A percentile compares a stretch with the other conserved stretches of the same genome.
phyloP scores from a whole-genome alignment of 1,139 yeast genomes.

The Candida tetrigidarum region DNA sequence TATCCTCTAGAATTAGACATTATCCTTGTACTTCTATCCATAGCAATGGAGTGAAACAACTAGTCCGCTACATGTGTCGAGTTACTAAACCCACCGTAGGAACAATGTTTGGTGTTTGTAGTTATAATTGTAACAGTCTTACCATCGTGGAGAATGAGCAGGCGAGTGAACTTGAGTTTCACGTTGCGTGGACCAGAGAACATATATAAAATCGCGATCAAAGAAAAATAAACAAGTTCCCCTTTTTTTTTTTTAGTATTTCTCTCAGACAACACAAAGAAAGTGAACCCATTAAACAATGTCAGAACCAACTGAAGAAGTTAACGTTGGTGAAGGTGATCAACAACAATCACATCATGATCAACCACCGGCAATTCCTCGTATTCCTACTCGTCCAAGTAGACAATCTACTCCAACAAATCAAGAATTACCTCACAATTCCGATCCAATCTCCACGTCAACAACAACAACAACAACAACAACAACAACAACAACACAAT shows the following conservation, averaged over 20 bases:
- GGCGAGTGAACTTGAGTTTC: background rate
- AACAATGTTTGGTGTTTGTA: too few species aligned
- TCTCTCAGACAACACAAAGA: background rate
- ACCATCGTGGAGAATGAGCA: too few species aligned
- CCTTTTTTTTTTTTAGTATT: background rate
- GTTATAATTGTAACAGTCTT: too few species aligned
- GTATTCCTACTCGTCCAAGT: slow-evolving; percentile 8
- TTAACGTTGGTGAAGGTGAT: background rate
- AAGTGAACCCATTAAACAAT: background rate
- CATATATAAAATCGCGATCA: background rate
- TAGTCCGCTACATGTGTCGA: too few species aligned
- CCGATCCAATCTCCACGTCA: too few species aligned
- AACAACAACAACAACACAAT: background rate
- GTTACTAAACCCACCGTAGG: too few species aligned
- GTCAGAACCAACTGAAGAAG: background rate
- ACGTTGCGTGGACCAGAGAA: background rate
- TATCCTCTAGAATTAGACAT: too few species aligned
- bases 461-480: background rate
- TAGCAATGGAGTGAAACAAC: too few species aligned
- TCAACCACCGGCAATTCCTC: slow-evolving; percentile 1
- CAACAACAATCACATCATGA: too few species aligned
- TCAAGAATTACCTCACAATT: background rate
- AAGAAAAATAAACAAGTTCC: too few species aligned
- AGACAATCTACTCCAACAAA: slow-evolving; percentile 1
- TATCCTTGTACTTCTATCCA: too few species aligned